Conservation (phyloP, 805 yeast genomes). For the Myxozyma monticola region DNA sequence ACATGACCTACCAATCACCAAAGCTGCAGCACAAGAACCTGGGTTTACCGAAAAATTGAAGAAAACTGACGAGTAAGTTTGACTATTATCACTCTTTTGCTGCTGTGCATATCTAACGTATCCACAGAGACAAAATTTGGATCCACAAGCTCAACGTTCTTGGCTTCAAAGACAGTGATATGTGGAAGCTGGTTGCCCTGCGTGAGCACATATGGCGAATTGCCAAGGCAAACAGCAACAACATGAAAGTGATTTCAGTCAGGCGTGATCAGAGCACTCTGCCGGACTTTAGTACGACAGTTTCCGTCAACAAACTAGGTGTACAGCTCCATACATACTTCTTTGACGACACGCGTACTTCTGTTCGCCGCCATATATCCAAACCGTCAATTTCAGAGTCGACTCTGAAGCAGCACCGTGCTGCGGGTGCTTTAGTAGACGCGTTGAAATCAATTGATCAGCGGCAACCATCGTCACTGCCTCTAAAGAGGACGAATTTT, state of each 20-base stretch:
- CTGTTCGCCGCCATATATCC: constrained; percentile 13
- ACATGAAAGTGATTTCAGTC: constrained; percentile 1
- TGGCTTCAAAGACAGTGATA: constrained; percentile 70
- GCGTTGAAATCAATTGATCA: constrained; percentile 26
- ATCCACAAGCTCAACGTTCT: constrained; percentile 65
- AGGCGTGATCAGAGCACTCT: neutral
- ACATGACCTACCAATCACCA: constrained; percentile 19
- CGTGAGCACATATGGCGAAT: constrained; percentile 67
- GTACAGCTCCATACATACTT: constrained; percentile 27
- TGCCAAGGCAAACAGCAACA: constrained; percentile 37
- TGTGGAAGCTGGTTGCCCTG: constrained; percentile 79
- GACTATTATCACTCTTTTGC: neutral
- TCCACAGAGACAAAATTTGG: constrained; percentile 64
- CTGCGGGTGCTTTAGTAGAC: constrained; percentile 21
- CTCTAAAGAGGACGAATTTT: constrained; percentile 8
- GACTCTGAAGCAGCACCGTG: constrained; percentile 6
- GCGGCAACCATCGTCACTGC: constrained; percentile 5
- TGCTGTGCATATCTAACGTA: neutral
- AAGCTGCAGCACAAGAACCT: constrained; percentile 11
- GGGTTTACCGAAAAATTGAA: constrained; percentile 16
- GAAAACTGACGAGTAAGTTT: constrained; percentile 24
- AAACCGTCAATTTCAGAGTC: constrained; percentile 14
- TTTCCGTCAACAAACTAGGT: constrained; percentile 24
- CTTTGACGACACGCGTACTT: constrained; percentile 28
- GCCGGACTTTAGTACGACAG: constrained; percentile 9